These are phyloP conservation scores for Neonectria ditissima DNA, from an alignment of 2,329 filamentous ascomycete genomes.

Conservation along the genomic window DNA sequence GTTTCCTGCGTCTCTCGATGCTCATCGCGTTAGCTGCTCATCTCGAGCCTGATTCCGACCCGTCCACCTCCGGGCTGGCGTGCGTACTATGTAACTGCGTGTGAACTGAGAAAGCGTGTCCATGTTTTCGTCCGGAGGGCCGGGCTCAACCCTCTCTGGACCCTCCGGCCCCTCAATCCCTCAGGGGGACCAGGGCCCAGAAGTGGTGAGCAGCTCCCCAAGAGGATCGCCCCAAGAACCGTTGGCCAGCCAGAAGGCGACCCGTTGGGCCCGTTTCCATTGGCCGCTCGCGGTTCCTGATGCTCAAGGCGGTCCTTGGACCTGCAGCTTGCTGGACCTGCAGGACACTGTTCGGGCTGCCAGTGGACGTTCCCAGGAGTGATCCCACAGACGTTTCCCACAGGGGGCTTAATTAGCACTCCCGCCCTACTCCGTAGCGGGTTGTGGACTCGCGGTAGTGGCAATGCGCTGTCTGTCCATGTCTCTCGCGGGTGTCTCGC, in stretches of 20 bases:
- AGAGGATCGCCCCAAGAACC: slow-evolving; percentile 7
- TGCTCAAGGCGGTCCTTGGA: slow-evolving; percentile 6
- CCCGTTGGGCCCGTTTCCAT: slow-evolving; percentile 12
- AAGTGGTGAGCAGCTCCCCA: slow-evolving; percentile 1
- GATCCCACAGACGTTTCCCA: slow-evolving; percentile 23
- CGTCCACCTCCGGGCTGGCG: slow-evolving; percentile 3
- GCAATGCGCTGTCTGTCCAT: neutral
- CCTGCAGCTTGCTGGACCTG: slow-evolving; percentile 17
- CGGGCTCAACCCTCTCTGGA: neutral
- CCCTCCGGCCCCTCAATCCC: neutral
- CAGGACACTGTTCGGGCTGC: slow-evolving; percentile 15
- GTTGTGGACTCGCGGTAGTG: slow-evolving; percentile 13
- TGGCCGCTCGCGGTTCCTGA: slow-evolving; percentile 15
- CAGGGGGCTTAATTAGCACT: slow-evolving; percentile 20
- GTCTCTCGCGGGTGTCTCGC: neutral
- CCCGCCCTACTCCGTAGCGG: slow-evolving; percentile 18
- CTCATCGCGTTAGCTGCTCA: slow-evolving; percentile 21
- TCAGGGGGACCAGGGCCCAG: slow-evolving; percentile 12
- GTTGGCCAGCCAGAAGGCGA: slow-evolving; percentile 26
- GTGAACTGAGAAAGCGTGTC: neutral
- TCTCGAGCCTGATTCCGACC: slow-evolving; percentile 10
- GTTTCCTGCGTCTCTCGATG: slow-evolving; percentile 19
- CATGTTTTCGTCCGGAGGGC: slow-evolving; percentile 8
- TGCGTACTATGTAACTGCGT: neutral
- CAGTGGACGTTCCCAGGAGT: slow-evolving; percentile 7